Evolutionary conservation across 225 moss, liverwort and hornwort species (phyloP), one percentile per base, ranked within the genome.

Genomic region (Asterella californica): DNA sequence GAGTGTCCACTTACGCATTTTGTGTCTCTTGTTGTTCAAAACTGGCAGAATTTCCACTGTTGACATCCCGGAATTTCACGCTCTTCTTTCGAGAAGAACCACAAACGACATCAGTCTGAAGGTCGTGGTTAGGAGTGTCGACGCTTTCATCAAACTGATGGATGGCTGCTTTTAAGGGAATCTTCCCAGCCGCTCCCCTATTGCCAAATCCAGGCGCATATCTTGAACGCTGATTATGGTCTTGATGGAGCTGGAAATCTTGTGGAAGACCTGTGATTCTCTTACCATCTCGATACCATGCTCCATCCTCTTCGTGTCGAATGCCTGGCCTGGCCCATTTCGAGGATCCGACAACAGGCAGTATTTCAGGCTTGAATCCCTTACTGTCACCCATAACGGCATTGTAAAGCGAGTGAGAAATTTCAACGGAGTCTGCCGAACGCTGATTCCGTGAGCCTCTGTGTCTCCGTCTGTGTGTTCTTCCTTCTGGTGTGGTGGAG

Each of bases 361-460:
- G 71, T 66, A 87, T 85, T 76, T 87, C 87, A 27, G 87, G 82
- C 72, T 85, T 84, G 62, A 87, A 87, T 66, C 82, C 79, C 54
- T 84, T 82, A 67, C 80, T 83, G 64, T 87, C 87, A 71, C 87
- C 87, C 84, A 87, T 84, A 29, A 87, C 87, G 6, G 84, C 87
- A 69, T 87, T 87, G 70, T 87, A 87, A 0, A 87, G 84, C 10
- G 84, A 80, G 27, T 87, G 80, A 46, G 84, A 38, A 7, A 87
- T 66, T 49, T 85, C 87, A 27, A 79, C 52, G 17, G 82, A 74
- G 25, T 83, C 87, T 25, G 79, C 15, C 7, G 76, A 73, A 29
- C 80, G 84, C 80, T 80, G 87, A 18, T 72, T 76, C 72, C 82
- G 77, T 66, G 79, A 57, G 15, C 79, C 68, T 77, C 87, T 82